Evolutionary conservation across 129 eudicot genomes (phyloP).

Genomic region (Centaurea solstitialis): DNA sequence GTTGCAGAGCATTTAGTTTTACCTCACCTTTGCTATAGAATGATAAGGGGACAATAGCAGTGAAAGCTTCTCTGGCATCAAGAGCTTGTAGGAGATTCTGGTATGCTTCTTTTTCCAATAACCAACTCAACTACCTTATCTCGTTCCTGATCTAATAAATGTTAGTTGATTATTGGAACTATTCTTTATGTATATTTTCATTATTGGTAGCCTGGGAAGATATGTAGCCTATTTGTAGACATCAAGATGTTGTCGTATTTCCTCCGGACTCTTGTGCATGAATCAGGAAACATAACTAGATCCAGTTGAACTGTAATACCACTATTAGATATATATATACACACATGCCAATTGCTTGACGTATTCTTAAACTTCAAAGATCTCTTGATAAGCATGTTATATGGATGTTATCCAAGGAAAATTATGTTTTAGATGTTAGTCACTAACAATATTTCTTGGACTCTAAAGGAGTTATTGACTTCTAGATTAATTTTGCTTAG

Average conservation of each 20-base stretch:
- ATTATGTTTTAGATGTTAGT: background rate
- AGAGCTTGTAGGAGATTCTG: background rate
- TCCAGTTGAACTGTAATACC: background rate
- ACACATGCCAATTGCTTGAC: background rate
- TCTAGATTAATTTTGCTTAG: background rate
- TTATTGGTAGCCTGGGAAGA: background rate
- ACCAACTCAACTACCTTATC: background rate
- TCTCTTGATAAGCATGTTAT: background rate
- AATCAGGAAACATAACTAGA: background rate
- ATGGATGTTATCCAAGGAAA: background rate
- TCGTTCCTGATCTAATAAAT: background rate
- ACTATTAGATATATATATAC: background rate
- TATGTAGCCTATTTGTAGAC: background rate
- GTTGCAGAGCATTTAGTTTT: background rate
- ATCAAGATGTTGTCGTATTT: background rate
- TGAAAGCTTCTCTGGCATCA: background rate
- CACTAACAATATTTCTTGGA: background rate
- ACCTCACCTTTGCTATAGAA: background rate
- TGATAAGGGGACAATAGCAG: background rate
- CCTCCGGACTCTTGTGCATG: background rate
- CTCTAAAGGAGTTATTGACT: background rate
- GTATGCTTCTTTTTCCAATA: slow-evolving; percentile 2
- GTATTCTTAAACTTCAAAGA: background rate
- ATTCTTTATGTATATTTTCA: background rate
- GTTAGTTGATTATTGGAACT: background rate